Evolutionary conservation across 2,329 filamentous ascomycete genomes (phyloP), one percentile per base, ranked within the genome.

Genomic region (Fusarium virguliforme): DNA sequence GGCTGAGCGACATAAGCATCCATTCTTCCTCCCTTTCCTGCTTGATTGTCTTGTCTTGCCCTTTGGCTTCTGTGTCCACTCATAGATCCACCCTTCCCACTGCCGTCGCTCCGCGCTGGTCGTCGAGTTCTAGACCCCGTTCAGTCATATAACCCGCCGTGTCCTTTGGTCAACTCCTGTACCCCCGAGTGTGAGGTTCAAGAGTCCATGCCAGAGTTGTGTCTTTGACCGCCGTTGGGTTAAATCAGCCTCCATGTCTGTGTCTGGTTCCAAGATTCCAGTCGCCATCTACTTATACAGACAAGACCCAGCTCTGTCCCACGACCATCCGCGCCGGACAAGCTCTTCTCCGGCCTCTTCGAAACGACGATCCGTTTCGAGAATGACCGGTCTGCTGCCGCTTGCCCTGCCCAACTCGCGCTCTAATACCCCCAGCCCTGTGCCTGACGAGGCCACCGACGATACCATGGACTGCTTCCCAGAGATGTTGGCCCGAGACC

Each of bases 401-500:
- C 76, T 83, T 63, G 74, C 80, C 53, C 71, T 83, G 13, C 79
- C 79, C 32, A 67, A 73, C 12, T 69, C 79, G 3, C 73, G 65
- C 15, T 74, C 77, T 41, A 74, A 65, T 50, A 71, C 72, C 38
- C 67, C 75, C 6, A 75, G 50, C 50, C 67, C 64, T 15, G 62
- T 73, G 8, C 56, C 67, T 13, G 70, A 67, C 46, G 74, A 77
- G 35, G 76, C 79, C 18, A 68, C 60, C 35, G 75, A 80, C 57
- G 68, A 79, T 77, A 73, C 73, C 18, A 72, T 75, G 50, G 70
- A 75, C 75, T 89, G 85, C 77, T 79, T 90, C 18, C 85, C 88
- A 3, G 88, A 90, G 77, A 72, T 88, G 40, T 79, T 90, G n/a
- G 87, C 83, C 7, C 83, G 81, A 64, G 87, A 90, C 68, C 79